These are phyloP conservation scores for Aquilaria yunnanensis DNA, from an alignment of 345 rosid species.

Conservation along the genomic window DNA sequence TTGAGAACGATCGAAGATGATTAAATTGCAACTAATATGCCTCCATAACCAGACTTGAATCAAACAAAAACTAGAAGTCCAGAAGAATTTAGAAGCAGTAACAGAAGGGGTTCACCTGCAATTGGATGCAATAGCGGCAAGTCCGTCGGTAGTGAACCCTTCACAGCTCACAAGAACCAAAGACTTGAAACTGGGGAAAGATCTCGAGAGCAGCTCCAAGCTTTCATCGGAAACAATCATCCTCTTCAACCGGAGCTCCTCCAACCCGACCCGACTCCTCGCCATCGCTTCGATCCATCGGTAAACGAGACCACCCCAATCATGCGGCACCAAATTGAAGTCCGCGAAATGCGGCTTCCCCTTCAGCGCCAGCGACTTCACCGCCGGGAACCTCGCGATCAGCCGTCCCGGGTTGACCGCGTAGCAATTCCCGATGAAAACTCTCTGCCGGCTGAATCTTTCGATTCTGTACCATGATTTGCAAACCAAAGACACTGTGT, in stretches of 20 bases:
- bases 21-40: too few species aligned
- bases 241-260: slow-evolving; percentile 87
- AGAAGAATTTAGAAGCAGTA: too few species aligned
- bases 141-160: slow-evolving; percentile 78
- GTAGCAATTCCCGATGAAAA: slow-evolving; percentile 84
- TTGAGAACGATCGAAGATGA: too few species aligned
- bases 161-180: slow-evolving; percentile 89
- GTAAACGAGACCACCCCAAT: slow-evolving; percentile 68
- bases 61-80: too few species aligned
- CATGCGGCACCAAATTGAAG: slow-evolving; percentile 73
- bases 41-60: too few species aligned
- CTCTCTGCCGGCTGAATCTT: slow-evolving; percentile 44
- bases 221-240: slow-evolving; percentile 80
- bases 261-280: slow-evolving; percentile 42
- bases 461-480: slow-evolving; percentile 83
- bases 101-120: slow-evolving; percentile 44
- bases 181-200: slow-evolving; percentile 68
- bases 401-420: slow-evolving; percentile 64
- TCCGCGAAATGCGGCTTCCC: slow-evolving; percentile 97
- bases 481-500: slow-evolving; percentile 70
- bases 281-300: slow-evolving; percentile 82
- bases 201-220: slow-evolving; percentile 61
- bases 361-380: slow-evolving; percentile 59
- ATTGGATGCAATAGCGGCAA: slow-evolving; percentile 75
- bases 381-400: slow-evolving; percentile 55